Evolutionary conservation across 768 basidiomycete genomes (phyloP), one percentile per base, ranked within the genome.

Genomic region (Suillus hirtellus): DNA sequence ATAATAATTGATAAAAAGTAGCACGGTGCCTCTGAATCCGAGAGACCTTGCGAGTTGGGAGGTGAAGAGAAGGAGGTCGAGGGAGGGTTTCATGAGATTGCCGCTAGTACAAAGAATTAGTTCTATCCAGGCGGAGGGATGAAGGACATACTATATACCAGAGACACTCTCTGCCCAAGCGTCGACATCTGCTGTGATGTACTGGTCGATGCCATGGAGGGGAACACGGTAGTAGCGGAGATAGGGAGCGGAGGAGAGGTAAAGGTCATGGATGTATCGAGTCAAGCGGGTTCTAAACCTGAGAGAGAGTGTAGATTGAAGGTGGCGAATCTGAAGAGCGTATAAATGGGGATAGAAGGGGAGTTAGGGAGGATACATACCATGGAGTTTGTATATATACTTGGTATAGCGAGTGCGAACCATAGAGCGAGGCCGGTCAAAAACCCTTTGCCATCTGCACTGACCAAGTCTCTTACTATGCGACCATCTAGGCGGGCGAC

Each of bases 341-440:
- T 3, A 37, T 61, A 2, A 43, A 15, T 37, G 6, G 0, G 58
- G 44, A 34, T 69, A 43, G 35, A 19, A 34, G 6, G 49, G 14
- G 37, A 31, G 47, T 35, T 2, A 2, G 24, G 43, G 37, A 11
- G 3, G 5, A 35, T 0, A 64, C 79, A 56, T 38, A 92, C 93
- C 93, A 98, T 95, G 2, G 93, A 89, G 72, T 99, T 99, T 0
- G 96, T 99, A 72, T 95, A 95, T 24, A 94, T 95, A 71, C 92
- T 94, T 0, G 96, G 96, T 31, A 99, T 82, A 2, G 95, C 94
- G 11, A 99, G 81, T 11, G 87, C 78, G 71, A 96, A 97, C 96
- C 96, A 99, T 61, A 93, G 79, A 0, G 80, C 89, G 1, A 99
- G 76, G 1, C 95, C 96, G 60, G 79, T 84, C 19, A 93, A 67